These are phyloP conservation scores for peach (Prunus persica) DNA, from an alignment of 306 rosid species.

Conservation along the genomic window DNA sequence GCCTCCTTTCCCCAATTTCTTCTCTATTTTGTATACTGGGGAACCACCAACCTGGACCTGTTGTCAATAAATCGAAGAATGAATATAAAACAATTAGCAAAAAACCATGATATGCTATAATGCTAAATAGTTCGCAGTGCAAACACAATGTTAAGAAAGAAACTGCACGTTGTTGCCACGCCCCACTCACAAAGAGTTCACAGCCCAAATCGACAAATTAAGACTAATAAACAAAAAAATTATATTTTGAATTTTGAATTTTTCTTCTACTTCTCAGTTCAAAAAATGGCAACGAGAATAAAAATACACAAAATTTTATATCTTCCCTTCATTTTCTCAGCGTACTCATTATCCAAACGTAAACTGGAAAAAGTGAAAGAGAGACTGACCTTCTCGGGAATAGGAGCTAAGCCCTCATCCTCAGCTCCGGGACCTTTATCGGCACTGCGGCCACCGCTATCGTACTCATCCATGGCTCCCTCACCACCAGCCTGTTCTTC, in stretches of 20 bases:
- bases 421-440: conserved; percentile 67
- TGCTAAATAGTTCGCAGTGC: neutral
- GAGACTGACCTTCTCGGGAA: conserved; percentile 78
- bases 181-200: neutral
- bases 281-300: neutral
- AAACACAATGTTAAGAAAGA: neutral
- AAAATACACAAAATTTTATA: neutral
- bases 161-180: neutral
- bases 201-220: neutral
- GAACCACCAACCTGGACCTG: conserved; percentile 61
- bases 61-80: conserved; percentile 11
- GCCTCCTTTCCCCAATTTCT: conserved; percentile 78
- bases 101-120: neutral
- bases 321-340: neutral
- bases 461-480: conserved; percentile 68
- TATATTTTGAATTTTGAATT: neutral
- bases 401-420: conserved; percentile 64
- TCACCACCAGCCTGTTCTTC: conserved; percentile 15
- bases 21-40: conserved; percentile 40
- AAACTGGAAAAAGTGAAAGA: neutral
- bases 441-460: conserved; percentile 72
- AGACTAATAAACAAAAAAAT: neutral
- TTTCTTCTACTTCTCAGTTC: neutral
- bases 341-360: neutral
- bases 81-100: neutral